These are phyloP conservation scores for Naganishia randhawae DNA, from an alignment of 768 basidiomycete genomes.

Conservation along the genomic window DNA sequence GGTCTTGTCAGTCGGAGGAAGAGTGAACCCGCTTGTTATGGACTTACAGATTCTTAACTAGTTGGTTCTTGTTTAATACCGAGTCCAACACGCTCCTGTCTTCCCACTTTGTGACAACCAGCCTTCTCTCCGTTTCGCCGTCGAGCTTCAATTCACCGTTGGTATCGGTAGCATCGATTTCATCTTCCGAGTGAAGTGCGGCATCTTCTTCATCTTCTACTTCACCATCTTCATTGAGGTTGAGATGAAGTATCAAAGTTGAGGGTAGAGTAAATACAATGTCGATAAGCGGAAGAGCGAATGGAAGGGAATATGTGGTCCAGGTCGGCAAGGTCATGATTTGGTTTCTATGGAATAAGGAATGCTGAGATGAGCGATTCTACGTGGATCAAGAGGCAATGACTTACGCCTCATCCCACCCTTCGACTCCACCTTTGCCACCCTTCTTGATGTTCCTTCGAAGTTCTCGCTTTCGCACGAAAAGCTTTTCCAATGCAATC, in stretches of 20 bases:
- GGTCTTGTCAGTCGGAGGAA: background rate
- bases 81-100: slow-evolving; percentile 26
- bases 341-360: slow-evolving; percentile 17
- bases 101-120: slow-evolving; percentile 29
- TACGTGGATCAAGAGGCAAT: background rate
- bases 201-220: slow-evolving; percentile 25
- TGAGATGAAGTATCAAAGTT: slow-evolving; percentile 26
- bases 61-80: background rate
- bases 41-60: slow-evolving; percentile 24
- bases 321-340: slow-evolving; percentile 20
- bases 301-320: slow-evolving; percentile 29
- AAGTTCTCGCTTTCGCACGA: slow-evolving; percentile 22
- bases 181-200: slow-evolving; percentile 3
- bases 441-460: slow-evolving; percentile 7
- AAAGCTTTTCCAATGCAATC: slow-evolving; percentile 22
- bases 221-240: slow-evolving; percentile 27
- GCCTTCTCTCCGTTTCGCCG: slow-evolving; percentile 18
- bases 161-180: background rate
- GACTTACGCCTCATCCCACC: slow-evolving; percentile 30
- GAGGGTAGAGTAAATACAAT: slow-evolving; percentile 23
- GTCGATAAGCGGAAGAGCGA: slow-evolving; percentile 25
- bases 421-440: background rate
- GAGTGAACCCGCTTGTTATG: background rate
- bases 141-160: slow-evolving; percentile 18
- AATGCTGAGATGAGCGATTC: background rate